These are phyloP conservation scores for Aspergillus neoniger DNA, from an alignment of 2,329 filamentous ascomycete species.

Conservation along the genomic window DNA sequence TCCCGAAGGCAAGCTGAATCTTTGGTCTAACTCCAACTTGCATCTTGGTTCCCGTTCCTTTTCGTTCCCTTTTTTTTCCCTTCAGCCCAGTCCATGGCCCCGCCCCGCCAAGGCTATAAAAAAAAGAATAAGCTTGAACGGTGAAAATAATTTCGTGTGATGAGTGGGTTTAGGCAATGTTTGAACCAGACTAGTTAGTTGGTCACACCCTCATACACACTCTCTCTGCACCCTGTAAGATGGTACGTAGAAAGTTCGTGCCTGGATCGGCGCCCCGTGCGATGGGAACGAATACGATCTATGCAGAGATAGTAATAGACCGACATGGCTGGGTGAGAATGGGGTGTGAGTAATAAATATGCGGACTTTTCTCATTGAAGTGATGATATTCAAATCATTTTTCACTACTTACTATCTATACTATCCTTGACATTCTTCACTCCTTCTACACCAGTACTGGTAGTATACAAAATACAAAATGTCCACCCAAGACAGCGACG, in stretches of 20 bases:
- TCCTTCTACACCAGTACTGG: not conserved
- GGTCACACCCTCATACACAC: too few species aligned
- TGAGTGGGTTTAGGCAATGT: not conserved
- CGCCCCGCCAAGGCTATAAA: not conserved
- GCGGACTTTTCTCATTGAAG: not conserved
- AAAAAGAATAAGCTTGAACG: slow-evolving; percentile 3
- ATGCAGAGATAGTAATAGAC: not conserved
- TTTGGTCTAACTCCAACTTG: not conserved
- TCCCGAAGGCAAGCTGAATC: not conserved
- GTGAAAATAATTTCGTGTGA: too few species aligned
- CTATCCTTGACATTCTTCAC: not conserved
- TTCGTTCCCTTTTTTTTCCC: too few species aligned
- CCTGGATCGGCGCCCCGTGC: not conserved
- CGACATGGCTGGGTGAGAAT: too few species aligned
- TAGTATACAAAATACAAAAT: not conserved
- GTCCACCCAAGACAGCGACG: not conserved
- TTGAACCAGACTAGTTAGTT: not conserved
- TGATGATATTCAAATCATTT: not conserved
- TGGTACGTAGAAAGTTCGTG: not conserved
- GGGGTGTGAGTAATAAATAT: not conserved
- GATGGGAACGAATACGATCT: slow-evolving; percentile 5
- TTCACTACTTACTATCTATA: not conserved
- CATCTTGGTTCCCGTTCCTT: too few species aligned
- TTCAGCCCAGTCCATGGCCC: not conserved
- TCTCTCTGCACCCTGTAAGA: too few species aligned